Conservation (phyloP, 768 basidiomycete genomes). For the Panaeolus cyanescens region DNA sequence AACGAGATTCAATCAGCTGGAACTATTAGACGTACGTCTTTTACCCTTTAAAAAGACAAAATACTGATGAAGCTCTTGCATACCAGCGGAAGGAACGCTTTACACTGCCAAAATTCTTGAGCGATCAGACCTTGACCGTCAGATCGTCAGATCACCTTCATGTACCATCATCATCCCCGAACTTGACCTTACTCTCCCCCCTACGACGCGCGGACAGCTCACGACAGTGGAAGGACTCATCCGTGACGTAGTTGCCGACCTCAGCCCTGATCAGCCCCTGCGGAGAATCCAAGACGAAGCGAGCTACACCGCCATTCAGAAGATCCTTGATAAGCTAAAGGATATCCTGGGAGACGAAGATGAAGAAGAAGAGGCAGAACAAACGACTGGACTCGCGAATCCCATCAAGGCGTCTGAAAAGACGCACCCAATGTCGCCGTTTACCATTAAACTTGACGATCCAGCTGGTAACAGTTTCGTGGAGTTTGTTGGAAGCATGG, state of each 20-base stretch:
- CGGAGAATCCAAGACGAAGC: slow-evolving; percentile 78
- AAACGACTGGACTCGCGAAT: slow-evolving; percentile 21
- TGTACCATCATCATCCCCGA: slow-evolving; percentile 87
- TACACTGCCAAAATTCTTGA: slow-evolving; percentile 81
- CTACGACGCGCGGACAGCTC: slow-evolving; percentile 81
- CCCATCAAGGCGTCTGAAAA: slow-evolving; percentile 32
- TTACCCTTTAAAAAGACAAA: neutral
- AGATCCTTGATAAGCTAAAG: slow-evolving; percentile 66
- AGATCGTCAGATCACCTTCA: slow-evolving; percentile 86
- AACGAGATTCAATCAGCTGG: slow-evolving; percentile 96
- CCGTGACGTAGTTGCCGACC: slow-evolving; percentile 78
- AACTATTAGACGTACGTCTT: slow-evolving; percentile 70
- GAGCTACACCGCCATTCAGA: slow-evolving; percentile 73
- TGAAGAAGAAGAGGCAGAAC: slow-evolving; percentile 46
- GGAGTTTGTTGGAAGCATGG: slow-evolving; percentile 83
- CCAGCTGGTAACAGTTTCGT: slow-evolving; percentile 97
- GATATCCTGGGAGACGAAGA: slow-evolving; percentile 65
- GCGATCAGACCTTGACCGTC: slow-evolving; percentile 83
- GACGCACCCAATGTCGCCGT: slow-evolving; percentile 61
- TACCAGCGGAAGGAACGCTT: slow-evolving; percentile 76
- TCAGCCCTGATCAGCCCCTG: slow-evolving; percentile 80
- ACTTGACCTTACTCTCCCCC: slow-evolving; percentile 87
- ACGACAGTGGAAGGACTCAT: slow-evolving; percentile 97
- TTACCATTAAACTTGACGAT: slow-evolving; percentile 88
- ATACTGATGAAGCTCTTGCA: neutral